phyloP scores from a whole-genome alignment of 441 rosid species.

The Adansonia madagascariensis region DNA sequence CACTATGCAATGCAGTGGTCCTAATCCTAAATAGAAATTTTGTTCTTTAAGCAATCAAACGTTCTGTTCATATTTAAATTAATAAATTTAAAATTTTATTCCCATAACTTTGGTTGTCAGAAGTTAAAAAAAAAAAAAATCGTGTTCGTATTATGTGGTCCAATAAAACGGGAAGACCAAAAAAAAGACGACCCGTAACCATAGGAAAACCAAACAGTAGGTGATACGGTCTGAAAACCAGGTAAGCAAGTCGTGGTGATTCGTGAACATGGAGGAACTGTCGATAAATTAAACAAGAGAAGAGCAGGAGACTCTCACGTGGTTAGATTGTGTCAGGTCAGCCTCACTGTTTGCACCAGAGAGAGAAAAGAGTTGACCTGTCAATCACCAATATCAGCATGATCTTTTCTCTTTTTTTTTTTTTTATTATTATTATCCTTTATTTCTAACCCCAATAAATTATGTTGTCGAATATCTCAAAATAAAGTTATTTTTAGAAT shows the following conservation, averaged over 20 bases:
- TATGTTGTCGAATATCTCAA: too few relatives aligned
- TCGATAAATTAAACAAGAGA: not conserved
- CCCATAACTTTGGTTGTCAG: not conserved
- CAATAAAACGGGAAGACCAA: not conserved
- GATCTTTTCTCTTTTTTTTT: not conserved
- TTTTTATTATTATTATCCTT: too few relatives aligned
- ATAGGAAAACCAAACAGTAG: not conserved
- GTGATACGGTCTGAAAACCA: not conserved
- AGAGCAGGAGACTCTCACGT: not conserved
- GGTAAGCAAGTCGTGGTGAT: not conserved
- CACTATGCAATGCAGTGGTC: not conserved
- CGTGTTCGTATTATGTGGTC: not conserved
- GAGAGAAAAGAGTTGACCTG: not conserved
- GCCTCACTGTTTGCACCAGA: not conserved
- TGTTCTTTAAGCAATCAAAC: too few relatives aligned
- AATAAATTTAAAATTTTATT: too few relatives aligned
- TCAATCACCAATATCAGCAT: not conserved
- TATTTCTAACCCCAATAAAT: too few relatives aligned
- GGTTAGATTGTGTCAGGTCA: slow-evolving; percentile 20
- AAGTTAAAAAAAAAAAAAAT: not conserved
- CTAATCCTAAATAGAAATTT: not conserved
- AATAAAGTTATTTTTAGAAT: too few relatives aligned
- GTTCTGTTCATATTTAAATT: too few relatives aligned
- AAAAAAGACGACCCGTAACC: not conserved
- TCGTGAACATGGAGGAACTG: not conserved